Evolutionary conservation across 2,329 filamentous ascomycete species (phyloP), one percentile per base, ranked within the genome.

Genomic region (Neonectria punicea): DNA sequence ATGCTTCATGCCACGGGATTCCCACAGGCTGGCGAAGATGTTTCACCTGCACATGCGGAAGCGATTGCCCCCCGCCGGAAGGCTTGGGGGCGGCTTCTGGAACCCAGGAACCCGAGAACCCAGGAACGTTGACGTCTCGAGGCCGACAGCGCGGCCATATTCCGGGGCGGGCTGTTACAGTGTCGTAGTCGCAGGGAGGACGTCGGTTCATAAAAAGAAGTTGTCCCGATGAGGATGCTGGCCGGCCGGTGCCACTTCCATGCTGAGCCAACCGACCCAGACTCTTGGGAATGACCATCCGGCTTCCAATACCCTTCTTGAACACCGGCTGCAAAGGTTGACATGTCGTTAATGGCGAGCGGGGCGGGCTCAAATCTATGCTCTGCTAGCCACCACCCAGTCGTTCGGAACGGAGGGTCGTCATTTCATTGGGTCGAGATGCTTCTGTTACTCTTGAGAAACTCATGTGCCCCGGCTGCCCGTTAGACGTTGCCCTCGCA

Each of bases 41-140:
- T 74, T 74, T 74, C 70, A 74, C 59, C 36, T 62, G 43, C 50
- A 30, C 54, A 69, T 63, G 51, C 50, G 49, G 55, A 69, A 63
- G 58, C 51, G 51, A 61, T 62, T 61, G 56, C 39, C 67, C 58
- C 58, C 47, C 62, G 62, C 63, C 63, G 57, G 53, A 63, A 54
- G 39, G 34, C 61, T 66, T 60, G 68, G 66, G 69, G 65, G 63
- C 65, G 65, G 65, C 66, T 74, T 74, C 73, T 74, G 73, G 73
- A 74, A 74, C 60, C 74, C 72, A 73, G 73, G 73, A 74, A 74
- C 62, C 25, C 25, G 25, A 25, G 73, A 73, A 74, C 60, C 74
- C 72, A 73, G 73, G 72, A 74, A 74, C 62, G 49, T 67, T 46
- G 50, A 70, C 55, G 55, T 59, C 67, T 61, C 65, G 68, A 70